Conservation (phyloP, 208 protist species). For the Acanthamoeba royreba region DNA sequence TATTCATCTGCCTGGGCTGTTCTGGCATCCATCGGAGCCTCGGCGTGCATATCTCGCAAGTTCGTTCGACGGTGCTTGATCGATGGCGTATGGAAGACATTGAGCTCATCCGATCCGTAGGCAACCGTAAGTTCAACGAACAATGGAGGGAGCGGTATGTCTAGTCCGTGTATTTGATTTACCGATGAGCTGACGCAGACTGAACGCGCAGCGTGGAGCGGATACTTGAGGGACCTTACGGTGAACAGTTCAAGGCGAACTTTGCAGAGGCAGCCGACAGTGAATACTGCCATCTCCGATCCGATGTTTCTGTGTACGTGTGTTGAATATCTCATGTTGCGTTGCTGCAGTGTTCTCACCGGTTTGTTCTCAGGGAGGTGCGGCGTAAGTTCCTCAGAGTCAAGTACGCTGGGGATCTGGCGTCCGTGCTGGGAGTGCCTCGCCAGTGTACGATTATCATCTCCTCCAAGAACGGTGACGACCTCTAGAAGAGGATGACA, state of each 20-base stretch:
- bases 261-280: background rate
- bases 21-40: slow-evolving; percentile 74
- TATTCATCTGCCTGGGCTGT: slow-evolving; percentile 81
- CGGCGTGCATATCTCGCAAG: slow-evolving; percentile 74
- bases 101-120: background rate
- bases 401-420: slow-evolving; percentile 2
- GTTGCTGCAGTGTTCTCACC: no score
- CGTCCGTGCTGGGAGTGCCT: background rate
- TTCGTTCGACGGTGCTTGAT: background rate
- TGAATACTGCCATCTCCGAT: background rate
- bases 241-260: background rate
- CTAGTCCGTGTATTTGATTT: background rate
- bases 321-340: no score
- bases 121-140: slow-evolving; percentile 30
- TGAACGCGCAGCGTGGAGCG: background rate
- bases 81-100: background rate
- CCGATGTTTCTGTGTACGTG: background rate
- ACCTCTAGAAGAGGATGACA: no score
- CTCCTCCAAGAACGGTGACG: background rate
- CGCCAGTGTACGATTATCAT: background rate
- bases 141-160: background rate
- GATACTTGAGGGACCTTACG: slow-evolving; percentile 6
- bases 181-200: background rate
- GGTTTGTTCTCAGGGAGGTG: background rate
- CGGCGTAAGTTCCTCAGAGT: background rate